Conservation (phyloP, 2,329 filamentous ascomycete genomes). For the Pseudocercospora fuligena region DNA sequence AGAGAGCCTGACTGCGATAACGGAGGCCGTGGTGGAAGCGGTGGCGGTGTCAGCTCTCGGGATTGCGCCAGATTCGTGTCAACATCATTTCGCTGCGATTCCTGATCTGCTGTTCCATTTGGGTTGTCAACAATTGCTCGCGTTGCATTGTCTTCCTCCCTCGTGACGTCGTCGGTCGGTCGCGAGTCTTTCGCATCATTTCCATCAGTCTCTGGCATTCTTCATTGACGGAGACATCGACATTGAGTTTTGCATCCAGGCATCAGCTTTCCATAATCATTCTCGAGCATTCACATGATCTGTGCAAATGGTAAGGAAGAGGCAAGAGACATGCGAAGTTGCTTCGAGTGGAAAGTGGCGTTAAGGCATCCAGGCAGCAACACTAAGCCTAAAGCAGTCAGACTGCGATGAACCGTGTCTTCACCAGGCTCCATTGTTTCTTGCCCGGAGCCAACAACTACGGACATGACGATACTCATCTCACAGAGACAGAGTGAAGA, state of each 20-base stretch:
- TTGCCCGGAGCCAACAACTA: not conserved
- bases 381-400: not conserved
- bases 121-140: not conserved
- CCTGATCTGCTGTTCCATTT: not conserved
- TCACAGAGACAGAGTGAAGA: not conserved
- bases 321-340: too few species aligned
- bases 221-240: slow-evolving; percentile 17
- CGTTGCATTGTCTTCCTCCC: not conserved
- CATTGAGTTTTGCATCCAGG: not conserved
- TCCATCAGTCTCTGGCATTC: slow-evolving; percentile 28
- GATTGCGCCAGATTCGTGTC: slow-evolving; percentile 29
- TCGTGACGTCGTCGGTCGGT: slow-evolving; percentile 6
- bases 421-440: not conserved
- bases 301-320: too few species aligned
- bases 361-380: not conserved
- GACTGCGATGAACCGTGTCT: not conserved
- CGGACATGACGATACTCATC: not conserved
- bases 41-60: slow-evolving; percentile 42
- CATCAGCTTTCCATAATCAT: not conserved
- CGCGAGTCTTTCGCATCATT: slow-evolving; percentile 13
- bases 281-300: too few species aligned
- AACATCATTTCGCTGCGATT: not conserved
- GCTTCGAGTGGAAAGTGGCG: too few species aligned
- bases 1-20: slow-evolving; percentile 33
- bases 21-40: slow-evolving; percentile 43